Conservation (phyloP, 768 basidiomycete genomes). For the Panaeolus papilionaceus region DNA sequence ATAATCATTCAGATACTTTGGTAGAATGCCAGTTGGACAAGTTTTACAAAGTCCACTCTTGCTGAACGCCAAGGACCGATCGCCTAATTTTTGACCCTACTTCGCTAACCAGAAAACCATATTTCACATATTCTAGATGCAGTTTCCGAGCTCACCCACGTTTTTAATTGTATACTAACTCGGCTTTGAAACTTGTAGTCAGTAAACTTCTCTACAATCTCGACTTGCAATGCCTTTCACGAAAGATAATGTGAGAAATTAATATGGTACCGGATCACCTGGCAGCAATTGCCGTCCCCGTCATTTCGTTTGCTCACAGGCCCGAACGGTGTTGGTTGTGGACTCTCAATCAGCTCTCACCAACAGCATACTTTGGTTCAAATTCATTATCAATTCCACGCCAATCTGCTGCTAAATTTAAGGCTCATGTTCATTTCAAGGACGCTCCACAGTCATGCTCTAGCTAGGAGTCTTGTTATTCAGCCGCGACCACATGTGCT, state of each 20-base stretch:
- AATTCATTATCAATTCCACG: background rate
- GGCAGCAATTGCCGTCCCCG: conserved; percentile 9
- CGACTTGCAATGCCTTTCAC: too few species aligned
- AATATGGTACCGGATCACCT: background rate
- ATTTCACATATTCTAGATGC: background rate
- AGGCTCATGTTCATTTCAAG: conserved; percentile 2
- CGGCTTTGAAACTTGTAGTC: too few species aligned
- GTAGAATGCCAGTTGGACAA: too few species aligned
- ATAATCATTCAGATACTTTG: too few species aligned
- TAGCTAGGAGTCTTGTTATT: background rate
- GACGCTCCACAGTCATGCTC: conserved; percentile 1
- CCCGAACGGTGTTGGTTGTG: background rate
- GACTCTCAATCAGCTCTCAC: background rate
- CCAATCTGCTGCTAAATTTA: conserved; percentile 3
- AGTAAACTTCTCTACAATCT: too few species aligned
- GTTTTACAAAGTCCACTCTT: too few species aligned
- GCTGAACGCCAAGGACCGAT: too few species aligned
- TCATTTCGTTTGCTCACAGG: conserved; percentile 6
- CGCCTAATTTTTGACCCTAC: too few species aligned
- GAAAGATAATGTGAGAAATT: background rate
- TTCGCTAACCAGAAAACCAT: too few species aligned
- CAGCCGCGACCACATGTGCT: background rate
- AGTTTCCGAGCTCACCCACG: too few species aligned
- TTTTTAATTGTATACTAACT: too few species aligned
- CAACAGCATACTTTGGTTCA: background rate